Evolutionary conservation across 2,329 filamentous ascomycete species (phyloP).

Genomic region (Aspergillus pseudonomiae): DNA sequence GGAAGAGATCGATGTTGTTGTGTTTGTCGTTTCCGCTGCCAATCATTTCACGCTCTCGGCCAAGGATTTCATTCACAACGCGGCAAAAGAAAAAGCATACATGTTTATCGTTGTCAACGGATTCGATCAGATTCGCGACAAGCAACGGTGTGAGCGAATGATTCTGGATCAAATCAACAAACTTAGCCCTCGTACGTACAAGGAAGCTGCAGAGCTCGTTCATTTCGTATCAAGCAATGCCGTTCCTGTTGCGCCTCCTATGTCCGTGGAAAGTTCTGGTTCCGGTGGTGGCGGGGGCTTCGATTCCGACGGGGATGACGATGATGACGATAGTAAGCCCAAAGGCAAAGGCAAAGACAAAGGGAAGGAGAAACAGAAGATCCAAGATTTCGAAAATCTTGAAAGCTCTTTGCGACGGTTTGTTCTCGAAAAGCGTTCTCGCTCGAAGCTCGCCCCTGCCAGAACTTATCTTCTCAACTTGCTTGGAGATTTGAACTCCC

Average conservation of each 20-base stretch:
- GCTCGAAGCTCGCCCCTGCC: conserved; percentile 92
- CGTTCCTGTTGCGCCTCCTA: conserved; percentile 71
- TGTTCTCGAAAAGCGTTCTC: conserved; percentile 90
- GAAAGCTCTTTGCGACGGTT: conserved; percentile 89
- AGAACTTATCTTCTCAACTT: conserved; percentile 95
- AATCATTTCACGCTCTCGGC: conserved; percentile 98
- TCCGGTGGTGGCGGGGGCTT: conserved; percentile 59
- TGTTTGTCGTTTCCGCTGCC: conserved; percentile 95
- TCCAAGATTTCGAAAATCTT: conserved; percentile 84
- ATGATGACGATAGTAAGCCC: conserved; percentile 46
- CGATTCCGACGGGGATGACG: conserved; percentile 52
- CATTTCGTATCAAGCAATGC: conserved; percentile 98
- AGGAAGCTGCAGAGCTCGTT: conserved; percentile 88
- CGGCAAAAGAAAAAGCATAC: conserved; percentile 95
- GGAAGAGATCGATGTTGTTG: conserved; percentile 97
- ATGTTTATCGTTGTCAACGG: conserved; percentile 99
- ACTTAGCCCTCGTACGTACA: conserved; percentile 89
- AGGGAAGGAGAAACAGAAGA: conserved; percentile 84
- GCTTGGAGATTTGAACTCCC: conserved; percentile 78
- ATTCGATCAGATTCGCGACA: conserved; percentile 91
- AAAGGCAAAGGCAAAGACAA: conserved; percentile 74
- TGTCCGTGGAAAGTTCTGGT: conserved; percentile 52
- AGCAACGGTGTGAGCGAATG: conserved; percentile 86
- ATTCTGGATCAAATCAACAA: conserved; percentile 86
- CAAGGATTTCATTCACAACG: conserved; percentile 96